Percentiles rank a stretch among this genome's conserved stretches.
These are phyloP conservation scores for Tricholoma flavovirens DNA, from an alignment of 768 basidiomycete species.

Conservation along the genomic window DNA sequence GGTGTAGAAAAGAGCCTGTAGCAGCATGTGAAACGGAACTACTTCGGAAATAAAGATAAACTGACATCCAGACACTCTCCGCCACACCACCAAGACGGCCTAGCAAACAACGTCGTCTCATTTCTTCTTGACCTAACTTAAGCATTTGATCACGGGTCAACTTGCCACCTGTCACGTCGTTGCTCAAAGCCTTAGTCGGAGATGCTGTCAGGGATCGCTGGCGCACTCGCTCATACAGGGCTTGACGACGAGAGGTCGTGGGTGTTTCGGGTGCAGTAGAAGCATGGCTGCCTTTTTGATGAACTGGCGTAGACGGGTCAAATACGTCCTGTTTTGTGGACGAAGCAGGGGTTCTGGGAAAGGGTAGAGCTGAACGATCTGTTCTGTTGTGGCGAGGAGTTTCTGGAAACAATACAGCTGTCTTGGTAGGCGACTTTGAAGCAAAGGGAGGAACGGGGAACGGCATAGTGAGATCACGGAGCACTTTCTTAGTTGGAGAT, in stretches of 20 bases:
- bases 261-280: slow-evolving; percentile 62
- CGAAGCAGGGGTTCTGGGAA: slow-evolving; percentile 43
- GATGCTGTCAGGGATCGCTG: slow-evolving; percentile 64
- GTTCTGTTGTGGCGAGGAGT: slow-evolving; percentile 51
- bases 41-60: slow-evolving; percentile 10
- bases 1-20: slow-evolving; percentile 71
- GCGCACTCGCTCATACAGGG: slow-evolving; percentile 76
- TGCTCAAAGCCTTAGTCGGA: slow-evolving; percentile 53
- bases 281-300: slow-evolving; percentile 51
- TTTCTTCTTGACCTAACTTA: slow-evolving; percentile 72
- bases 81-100: slow-evolving; percentile 76
- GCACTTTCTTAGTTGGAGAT: slow-evolving; percentile 16
- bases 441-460: slow-evolving; percentile 41
- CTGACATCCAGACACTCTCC: slow-evolving; percentile 87
- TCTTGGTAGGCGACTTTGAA: slow-evolving; percentile 41
- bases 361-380: slow-evolving; percentile 34
- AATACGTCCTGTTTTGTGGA: slow-evolving; percentile 26
- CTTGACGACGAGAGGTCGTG: slow-evolving; percentile 68
- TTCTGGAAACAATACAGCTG: slow-evolving; percentile 49
- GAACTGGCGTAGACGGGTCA: slow-evolving; percentile 63
- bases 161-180: slow-evolving; percentile 35
- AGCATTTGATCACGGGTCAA: slow-evolving; percentile 62
- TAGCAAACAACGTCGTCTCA: slow-evolving; percentile 67
- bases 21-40: slow-evolving; percentile 4
- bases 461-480: slow-evolving; percentile 36